A percentile compares a stretch with the other conserved stretches of the same genome.
Evolutionary conservation across 2,329 filamentous ascomycete species (phyloP).

Genomic region (Colletotrichum destructivum): DNA sequence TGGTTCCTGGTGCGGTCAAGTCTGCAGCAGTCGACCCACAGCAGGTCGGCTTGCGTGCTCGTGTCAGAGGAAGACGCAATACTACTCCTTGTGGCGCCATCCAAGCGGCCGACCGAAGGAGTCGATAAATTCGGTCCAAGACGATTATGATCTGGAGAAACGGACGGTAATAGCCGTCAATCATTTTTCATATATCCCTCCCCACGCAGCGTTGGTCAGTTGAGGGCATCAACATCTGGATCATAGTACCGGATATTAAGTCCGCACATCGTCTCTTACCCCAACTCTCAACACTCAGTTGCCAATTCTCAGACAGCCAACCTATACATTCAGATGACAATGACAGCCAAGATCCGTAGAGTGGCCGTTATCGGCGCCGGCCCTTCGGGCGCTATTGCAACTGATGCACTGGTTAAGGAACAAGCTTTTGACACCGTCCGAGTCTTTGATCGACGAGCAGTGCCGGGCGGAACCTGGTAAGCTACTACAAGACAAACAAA

Average conservation of each 20-base stretch:
- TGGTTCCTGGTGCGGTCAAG: slow-evolving; percentile 9
- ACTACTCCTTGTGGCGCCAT: slow-evolving; percentile 25
- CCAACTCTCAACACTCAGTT: not conserved
- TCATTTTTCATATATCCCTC: not conserved
- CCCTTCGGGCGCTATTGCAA: slow-evolving; percentile 69
- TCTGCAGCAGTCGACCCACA: slow-evolving; percentile 20
- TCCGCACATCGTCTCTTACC: not conserved
- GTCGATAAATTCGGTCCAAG: slow-evolving; percentile 13
- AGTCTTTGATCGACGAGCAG: slow-evolving; percentile 71
- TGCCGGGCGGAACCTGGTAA: slow-evolving; percentile 70
- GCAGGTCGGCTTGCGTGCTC: slow-evolving; percentile 33
- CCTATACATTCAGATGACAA: not conserved
- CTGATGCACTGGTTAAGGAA: slow-evolving; percentile 71
- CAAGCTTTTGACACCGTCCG: slow-evolving; percentile 68
- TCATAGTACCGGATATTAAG: not conserved
- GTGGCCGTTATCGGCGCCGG: slow-evolving; percentile 73
- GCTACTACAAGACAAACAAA: slow-evolving; percentile 37
- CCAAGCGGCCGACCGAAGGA: not conserved
- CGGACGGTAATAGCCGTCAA: rapidly evolving
- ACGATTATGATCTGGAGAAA: too few relatives aligned
- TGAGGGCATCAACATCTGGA: too few relatives aligned
- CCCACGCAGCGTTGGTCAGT: not conserved
- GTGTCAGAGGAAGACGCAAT: slow-evolving; percentile 35
- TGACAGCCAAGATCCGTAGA: slow-evolving; percentile 36
- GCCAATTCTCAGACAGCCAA: not conserved